Evolutionary conservation across 2,329 filamentous ascomycete species (phyloP).

Genomic region (Cadophora malorum): DNA sequence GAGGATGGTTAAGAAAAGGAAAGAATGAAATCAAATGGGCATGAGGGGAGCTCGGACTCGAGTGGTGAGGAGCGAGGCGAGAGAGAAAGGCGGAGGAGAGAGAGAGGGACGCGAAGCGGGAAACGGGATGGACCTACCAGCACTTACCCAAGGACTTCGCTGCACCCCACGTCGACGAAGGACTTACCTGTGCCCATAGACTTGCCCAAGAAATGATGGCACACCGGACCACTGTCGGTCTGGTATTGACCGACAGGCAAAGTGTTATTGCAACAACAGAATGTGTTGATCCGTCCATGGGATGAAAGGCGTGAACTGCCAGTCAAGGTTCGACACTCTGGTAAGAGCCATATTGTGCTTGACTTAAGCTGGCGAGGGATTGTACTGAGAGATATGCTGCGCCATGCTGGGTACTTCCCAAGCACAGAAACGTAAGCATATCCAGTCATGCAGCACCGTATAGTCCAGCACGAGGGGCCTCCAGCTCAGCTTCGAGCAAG

Average conservation of each 20-base stretch:
- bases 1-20: background rate
- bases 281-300: background rate
- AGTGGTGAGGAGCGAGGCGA: slow-evolving; percentile 11
- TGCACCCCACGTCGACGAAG: slow-evolving; percentile 19
- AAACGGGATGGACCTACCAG: slow-evolving; percentile 17
- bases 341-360: background rate
- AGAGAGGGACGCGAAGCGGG: slow-evolving; percentile 6
- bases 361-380: background rate
- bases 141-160: slow-evolving; percentile 19
- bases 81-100: slow-evolving; percentile 18
- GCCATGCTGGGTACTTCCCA: slow-evolving; percentile 7
- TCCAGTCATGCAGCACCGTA: slow-evolving; percentile 2
- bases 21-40: slow-evolving; percentile 15
- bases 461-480: slow-evolving; percentile 17
- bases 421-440: slow-evolving; percentile 1
- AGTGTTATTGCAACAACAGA: background rate
- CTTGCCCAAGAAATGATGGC: slow-evolving; percentile 15
- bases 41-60: slow-evolving; percentile 26
- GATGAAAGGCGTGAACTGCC: background rate
- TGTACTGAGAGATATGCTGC: background rate
- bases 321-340: background rate
- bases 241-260: background rate
- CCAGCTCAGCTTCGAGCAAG: background rate
- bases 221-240: slow-evolving; percentile 14
- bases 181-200: slow-evolving; percentile 16